A percentile compares a stretch with the other conserved stretches of the same genome.
phyloP scores from a whole-genome alignment of 2,329 filamentous ascomycete genomes.

The Metarhizium humberi region DNA sequence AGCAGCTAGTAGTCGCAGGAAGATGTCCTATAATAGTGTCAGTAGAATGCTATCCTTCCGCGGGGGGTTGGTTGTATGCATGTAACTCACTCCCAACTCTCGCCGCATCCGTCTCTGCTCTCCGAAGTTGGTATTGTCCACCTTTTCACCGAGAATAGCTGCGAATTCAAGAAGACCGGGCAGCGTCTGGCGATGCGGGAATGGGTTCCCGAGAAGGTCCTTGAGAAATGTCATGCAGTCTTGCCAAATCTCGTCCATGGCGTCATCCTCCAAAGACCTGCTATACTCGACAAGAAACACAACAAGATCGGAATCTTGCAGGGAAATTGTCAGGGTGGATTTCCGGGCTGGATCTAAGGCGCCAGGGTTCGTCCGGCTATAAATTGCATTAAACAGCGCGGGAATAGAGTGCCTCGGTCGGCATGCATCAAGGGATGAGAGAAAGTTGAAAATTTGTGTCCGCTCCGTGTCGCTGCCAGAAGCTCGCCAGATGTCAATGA shows the following conservation, averaged over 20 bases:
- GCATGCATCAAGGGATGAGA: constrained; percentile 86
- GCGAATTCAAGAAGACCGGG: constrained; percentile 82
- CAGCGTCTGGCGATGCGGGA: constrained; percentile 86
- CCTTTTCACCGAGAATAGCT: constrained; percentile 83
- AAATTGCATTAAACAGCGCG: constrained; percentile 91
- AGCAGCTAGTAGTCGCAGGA: constrained; percentile 79
- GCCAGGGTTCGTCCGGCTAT: constrained; percentile 80
- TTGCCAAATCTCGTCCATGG: constrained; percentile 96
- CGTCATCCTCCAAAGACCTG: constrained; percentile 84
- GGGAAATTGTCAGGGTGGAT: constrained; percentile 78
- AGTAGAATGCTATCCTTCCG: background rate
- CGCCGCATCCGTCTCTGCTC: constrained; percentile 87
- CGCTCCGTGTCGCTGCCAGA: constrained; percentile 37
- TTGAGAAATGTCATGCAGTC: constrained; percentile 87
- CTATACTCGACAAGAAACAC: constrained; percentile 88
- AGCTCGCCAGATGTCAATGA: constrained; percentile 74
- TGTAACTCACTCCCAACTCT: constrained; percentile 66
- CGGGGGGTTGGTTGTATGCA: background rate
- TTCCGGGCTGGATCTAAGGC: constrained; percentile 71
- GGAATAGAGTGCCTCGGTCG: constrained; percentile 87
- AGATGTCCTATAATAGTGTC: constrained; percentile 59
- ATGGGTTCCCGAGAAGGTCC: constrained; percentile 85
- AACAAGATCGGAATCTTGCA: constrained; percentile 76
- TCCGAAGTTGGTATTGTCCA: constrained; percentile 95
- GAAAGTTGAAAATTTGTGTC: constrained; percentile 67